phyloP scores from a whole-genome alignment of 352 stramenopile species.

The Phytophthora macrochlamydospora region DNA sequence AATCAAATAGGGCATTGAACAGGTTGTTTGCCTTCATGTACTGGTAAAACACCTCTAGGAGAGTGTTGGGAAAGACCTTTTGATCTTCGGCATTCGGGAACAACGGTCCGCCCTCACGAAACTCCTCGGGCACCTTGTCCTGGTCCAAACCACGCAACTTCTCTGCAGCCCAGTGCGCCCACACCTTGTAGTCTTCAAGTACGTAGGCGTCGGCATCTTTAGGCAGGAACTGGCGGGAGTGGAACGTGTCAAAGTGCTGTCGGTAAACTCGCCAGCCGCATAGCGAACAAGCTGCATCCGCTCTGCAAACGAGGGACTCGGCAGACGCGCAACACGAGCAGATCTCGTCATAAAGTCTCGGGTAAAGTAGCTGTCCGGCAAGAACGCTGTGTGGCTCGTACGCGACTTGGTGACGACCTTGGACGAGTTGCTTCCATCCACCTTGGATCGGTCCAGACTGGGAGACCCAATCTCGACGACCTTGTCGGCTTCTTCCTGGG shows the following conservation, averaged over 20 bases:
- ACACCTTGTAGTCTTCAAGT: conserved; percentile 70
- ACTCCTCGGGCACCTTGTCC: conserved; percentile 52
- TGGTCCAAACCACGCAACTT: conserved; percentile 52
- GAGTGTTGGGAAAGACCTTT: conserved; percentile 59
- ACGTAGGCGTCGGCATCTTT: conserved; percentile 40
- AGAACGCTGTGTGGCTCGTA: conserved; percentile 84
- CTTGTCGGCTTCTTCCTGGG: conserved; percentile 56
- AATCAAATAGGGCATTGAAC: conserved; percentile 64
- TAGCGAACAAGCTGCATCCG: conserved; percentile 83
- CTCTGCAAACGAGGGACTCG: conserved; percentile 71
- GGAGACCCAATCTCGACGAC: conserved; percentile 60
- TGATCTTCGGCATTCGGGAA: conserved; percentile 65
- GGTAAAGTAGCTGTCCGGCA: conserved; percentile 68
- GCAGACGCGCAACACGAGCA: conserved; percentile 63
- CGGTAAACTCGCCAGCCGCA: conserved; percentile 79
- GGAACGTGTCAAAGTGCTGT: conserved; percentile 85
- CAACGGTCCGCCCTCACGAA: conserved; percentile 58
- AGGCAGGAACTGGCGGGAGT: conserved; percentile 72
- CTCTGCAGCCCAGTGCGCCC: conserved; percentile 64
- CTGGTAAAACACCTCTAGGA: conserved; percentile 68
- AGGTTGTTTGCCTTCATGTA: conserved; percentile 58
- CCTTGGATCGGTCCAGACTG: conserved; percentile 66
- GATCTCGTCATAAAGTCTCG: conserved; percentile 75
- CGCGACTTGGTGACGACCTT: conserved; percentile 65
- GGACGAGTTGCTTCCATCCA: conserved; percentile 68